phyloP scores from a whole-genome alignment of 495 filamentous ascomycete species.

The Neurospora terricola region DNA sequence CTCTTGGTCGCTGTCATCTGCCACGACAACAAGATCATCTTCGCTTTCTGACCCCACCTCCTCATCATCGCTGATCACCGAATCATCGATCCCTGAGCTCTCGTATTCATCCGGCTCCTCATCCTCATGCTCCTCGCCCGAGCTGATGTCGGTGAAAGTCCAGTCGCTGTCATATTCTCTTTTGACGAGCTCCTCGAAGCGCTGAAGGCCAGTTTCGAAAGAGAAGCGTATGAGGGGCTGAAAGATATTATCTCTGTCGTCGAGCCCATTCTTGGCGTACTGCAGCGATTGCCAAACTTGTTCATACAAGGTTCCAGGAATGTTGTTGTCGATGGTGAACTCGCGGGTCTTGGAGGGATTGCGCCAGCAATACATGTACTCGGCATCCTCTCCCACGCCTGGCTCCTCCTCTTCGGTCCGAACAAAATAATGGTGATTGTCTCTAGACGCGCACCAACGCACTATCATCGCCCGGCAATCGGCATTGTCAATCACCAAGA shows the following conservation, averaged over 20 bases:
- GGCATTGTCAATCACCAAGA: neutral
- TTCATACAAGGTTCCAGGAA: no score
- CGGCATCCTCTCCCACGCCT: constrained; percentile 4
- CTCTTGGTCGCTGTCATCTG: neutral
- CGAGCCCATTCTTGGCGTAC: neutral
- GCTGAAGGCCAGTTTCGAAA: neutral
- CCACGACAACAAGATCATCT: constrained; percentile 13
- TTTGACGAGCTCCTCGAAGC: constrained; percentile 4
- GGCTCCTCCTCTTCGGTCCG: constrained; percentile 8
- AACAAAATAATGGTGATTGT: constrained; percentile 8
- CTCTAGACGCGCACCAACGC: constrained; percentile 21
- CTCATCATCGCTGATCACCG: constrained; percentile 7
- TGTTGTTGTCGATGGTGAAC: no score
- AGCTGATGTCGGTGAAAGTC: neutral
- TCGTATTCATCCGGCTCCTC: constrained; percentile 17
- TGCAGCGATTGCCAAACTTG: no score
- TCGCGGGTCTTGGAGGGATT: no score
- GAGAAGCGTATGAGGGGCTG: constrained; percentile 18
- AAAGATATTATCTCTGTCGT: neutral
- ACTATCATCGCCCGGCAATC: neutral
- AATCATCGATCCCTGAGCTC: constrained; percentile 25
- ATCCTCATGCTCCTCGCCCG: neutral
- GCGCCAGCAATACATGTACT: constrained; percentile 27
- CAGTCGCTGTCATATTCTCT: neutral
- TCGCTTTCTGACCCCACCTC: constrained; percentile 2